Evolutionary conservation across 2,329 filamentous ascomycete species (phyloP).

Genomic region (Raffaelea arxii): DNA sequence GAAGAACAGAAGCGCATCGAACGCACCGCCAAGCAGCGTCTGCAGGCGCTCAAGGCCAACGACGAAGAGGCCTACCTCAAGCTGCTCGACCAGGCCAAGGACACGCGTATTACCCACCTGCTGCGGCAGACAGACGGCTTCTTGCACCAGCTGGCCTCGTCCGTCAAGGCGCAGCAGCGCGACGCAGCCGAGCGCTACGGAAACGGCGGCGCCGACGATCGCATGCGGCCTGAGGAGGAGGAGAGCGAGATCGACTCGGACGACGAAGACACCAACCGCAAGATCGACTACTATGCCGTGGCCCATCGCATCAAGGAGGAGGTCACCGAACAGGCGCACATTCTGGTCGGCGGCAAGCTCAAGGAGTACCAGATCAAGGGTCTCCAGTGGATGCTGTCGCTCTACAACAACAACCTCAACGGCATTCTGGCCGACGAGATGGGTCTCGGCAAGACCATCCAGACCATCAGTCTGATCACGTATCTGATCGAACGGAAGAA

Average conservation of each 20-base stretch:
- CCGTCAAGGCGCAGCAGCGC: slow-evolving; percentile 88
- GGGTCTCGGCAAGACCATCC: slow-evolving; percentile 99
- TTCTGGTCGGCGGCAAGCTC: slow-evolving; percentile 81
- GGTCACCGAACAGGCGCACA: slow-evolving; percentile 69
- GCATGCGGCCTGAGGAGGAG: slow-evolving; percentile 42
- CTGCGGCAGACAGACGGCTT: slow-evolving; percentile 97
- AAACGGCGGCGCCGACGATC: too few relatives aligned
- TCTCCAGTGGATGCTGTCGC: slow-evolving; percentile 98
- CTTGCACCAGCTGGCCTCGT: slow-evolving; percentile 87
- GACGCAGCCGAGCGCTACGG: slow-evolving; percentile 72
- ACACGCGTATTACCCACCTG: slow-evolving; percentile 96
- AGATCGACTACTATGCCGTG: slow-evolving; percentile 98
- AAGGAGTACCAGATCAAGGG: slow-evolving; percentile 99
- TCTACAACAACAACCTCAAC: slow-evolving; percentile 99
- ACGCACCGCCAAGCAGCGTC: slow-evolving; percentile 96
- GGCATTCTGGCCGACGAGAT: slow-evolving; percentile 98
- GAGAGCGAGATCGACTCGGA: slow-evolving; percentile 59
- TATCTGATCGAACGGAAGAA: slow-evolving; percentile 95
- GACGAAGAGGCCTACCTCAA: slow-evolving; percentile 99
- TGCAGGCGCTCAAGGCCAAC: slow-evolving; percentile 96
- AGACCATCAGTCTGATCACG: slow-evolving; percentile 95
- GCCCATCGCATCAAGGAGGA: slow-evolving; percentile 94
- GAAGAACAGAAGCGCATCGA: slow-evolving; percentile 99
- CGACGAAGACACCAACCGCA: slow-evolving; percentile 60
- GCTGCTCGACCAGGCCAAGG: slow-evolving; percentile 94